Conservation (phyloP, 345 rosid species). For the Nasturtium officinale region DNA sequence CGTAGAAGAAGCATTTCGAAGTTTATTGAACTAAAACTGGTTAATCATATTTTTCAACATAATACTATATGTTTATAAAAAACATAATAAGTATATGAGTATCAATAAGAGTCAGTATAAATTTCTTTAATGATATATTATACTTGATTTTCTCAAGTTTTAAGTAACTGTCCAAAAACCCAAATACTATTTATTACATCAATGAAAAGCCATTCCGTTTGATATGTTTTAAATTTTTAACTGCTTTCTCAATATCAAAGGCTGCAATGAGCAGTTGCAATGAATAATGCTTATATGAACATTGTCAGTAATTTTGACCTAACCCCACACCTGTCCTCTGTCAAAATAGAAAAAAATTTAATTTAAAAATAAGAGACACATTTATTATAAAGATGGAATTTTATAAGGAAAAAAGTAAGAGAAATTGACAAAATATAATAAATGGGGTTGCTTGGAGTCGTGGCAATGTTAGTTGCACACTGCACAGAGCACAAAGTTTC, state of each 20-base stretch:
- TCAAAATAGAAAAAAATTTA: not conserved
- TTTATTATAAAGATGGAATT: conserved; percentile 22
- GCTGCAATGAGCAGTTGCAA: conserved; percentile 41
- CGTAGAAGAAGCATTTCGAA: no score
- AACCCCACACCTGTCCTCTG: conserved; percentile 32
- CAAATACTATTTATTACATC: conserved; percentile 7
- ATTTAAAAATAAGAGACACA: conserved; percentile 11
- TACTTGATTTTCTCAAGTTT: no score
- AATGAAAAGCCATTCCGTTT: conserved; percentile 31
- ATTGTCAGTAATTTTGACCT: conserved; percentile 32
- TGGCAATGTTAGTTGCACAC: conserved; percentile 50
- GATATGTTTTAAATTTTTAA: conserved; percentile 11
- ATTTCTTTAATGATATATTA: no score
- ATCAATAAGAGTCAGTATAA: no score
- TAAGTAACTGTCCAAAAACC: not conserved
- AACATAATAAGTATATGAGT: no score
- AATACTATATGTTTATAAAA: no score
- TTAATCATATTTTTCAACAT: no score
- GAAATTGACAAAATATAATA: conserved; percentile 44
- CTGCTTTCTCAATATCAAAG: conserved; percentile 30
- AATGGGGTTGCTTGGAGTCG: conserved; percentile 40
- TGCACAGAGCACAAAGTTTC: conserved; percentile 60
- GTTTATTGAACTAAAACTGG: no score
- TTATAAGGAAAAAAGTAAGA: conserved; percentile 31
- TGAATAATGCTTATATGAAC: conserved; percentile 27